Evolutionary conservation across 352 stramenopile genomes (phyloP), one percentile per base, ranked within the genome.

Genomic region (Phytopythium litorale): DNA sequence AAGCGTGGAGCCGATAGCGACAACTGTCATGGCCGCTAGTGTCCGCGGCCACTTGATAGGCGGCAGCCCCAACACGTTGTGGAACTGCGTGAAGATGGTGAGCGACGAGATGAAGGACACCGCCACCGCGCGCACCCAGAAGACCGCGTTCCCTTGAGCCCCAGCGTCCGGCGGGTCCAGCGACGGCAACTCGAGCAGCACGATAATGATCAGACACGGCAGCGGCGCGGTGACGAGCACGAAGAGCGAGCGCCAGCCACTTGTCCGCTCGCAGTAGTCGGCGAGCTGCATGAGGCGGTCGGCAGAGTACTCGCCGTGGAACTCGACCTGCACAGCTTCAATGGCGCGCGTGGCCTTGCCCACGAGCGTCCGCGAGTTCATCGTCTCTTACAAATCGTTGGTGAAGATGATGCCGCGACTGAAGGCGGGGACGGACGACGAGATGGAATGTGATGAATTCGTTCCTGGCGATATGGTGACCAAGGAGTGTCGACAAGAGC

Each of bases 291-390:
- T 15, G 16, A 70, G 45, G 8, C 54, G 53, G 1, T 63, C 16
- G 13, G 46, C 19, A 19, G 64, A 66, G 37, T 70, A 70, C 6
- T 23, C 51, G 13, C 64, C 64, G 43, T 66, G 59, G 8, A 70
- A 53, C n/a, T 70, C 64, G 21, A 70, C 64, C 46, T 70, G 64
- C 7, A 56, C 50, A 16, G 50, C 50, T n/a, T 56, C 48, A 11
- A 53, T n/a, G 3, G 48, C 48, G 21, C 2, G 4, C 21, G 28
- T 21, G 28, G 12, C 48, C 23, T 53, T 53, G 15, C 18, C 19
- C 16, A 35, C 15, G 7, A 53, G 15, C 8, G 23, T n/a, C 9
- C 48, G 9, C 48, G 3, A 35, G 28, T n/a, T n/a, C 48, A 35
- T 53, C 11, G 48, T 51, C 15, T 43, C 11, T 43, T 43, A 12